Evolutionary conservation across 495 filamentous ascomycete species (phyloP).

Genomic region (Monascus purpureus): DNA sequence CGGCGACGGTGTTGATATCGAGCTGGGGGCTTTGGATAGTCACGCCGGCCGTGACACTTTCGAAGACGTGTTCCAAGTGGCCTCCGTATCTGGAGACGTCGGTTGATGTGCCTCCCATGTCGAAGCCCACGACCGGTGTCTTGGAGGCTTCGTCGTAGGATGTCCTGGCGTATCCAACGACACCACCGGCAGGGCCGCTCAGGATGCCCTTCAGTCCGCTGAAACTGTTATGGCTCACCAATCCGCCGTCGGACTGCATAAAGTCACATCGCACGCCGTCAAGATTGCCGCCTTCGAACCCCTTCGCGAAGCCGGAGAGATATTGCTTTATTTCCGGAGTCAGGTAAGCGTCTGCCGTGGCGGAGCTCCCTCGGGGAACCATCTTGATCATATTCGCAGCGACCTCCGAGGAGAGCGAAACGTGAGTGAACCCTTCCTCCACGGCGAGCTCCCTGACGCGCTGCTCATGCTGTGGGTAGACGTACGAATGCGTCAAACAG

Average conservation of each 20-base stretch:
- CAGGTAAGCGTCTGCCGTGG: constrained; percentile 90
- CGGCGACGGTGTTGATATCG: constrained; percentile 98
- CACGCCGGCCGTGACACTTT: constrained; percentile 90
- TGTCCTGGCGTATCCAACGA: constrained; percentile 89
- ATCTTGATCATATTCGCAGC: constrained; percentile 76
- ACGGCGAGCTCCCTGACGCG: constrained; percentile 34
- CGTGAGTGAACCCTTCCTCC: constrained; percentile 31
- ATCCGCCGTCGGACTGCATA: constrained; percentile 42
- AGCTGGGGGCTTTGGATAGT: constrained; percentile 91
- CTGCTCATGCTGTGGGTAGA: constrained; percentile 39
- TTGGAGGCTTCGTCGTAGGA: constrained; percentile 77
- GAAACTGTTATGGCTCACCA: constrained; percentile 42
- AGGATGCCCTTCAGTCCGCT: constrained; percentile 45
- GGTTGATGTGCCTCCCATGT: constrained; percentile 93
- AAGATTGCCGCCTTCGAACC: constrained; percentile 41
- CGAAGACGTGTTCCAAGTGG: constrained; percentile 91
- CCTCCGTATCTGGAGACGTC: constrained; percentile 92
- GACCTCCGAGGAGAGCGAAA: constrained; percentile 41
- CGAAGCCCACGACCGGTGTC: constrained; percentile 89
- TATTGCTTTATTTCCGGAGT: constrained; percentile 95
- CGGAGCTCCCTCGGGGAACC: constrained; percentile 72
- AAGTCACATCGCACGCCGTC: constrained; percentile 36
- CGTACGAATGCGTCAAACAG: constrained; percentile 38
- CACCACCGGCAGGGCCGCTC: constrained; percentile 50
- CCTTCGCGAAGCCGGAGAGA: constrained; percentile 67